A percentile compares a stretch with the other conserved stretches of the same genome.
Evolutionary conservation across 352 stramenopile genomes (phyloP).

Genomic region (Globisporangium apiculatum): DNA sequence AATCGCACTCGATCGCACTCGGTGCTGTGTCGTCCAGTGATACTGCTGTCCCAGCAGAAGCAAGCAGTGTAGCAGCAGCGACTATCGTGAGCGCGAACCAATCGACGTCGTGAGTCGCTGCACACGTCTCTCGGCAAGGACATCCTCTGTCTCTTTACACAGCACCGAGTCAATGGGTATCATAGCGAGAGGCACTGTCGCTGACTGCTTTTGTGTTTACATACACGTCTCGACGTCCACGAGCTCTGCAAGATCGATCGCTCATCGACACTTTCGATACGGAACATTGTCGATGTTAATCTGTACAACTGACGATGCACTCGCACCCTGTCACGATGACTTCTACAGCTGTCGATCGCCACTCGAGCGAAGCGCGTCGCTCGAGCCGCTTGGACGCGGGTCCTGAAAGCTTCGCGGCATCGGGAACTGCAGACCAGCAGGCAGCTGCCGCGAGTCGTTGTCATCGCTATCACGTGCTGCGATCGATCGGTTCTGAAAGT

Average conservation of each 20-base stretch:
- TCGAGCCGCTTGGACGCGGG: background rate
- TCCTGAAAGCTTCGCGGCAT: conserved; percentile 6
- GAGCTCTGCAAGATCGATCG: too few species aligned
- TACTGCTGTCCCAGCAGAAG: background rate
- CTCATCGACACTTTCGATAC: too few species aligned
- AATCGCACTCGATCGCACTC: background rate
- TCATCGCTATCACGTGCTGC: background rate
- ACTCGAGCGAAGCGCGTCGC: background rate
- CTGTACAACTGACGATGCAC: too few species aligned
- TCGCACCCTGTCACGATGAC: too few species aligned
- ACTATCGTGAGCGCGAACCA: background rate
- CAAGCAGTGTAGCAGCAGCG: background rate
- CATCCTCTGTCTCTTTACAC: conserved; percentile 75
- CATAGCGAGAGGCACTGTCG: conserved; percentile 2
- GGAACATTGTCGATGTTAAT: too few species aligned
- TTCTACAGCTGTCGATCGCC: too few species aligned
- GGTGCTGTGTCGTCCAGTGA: too few species aligned
- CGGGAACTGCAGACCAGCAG: conserved; percentile 12
- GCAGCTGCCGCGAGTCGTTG: conserved; percentile 1
- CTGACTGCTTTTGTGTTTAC: background rate
- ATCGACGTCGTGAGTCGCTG: conserved; percentile 21
- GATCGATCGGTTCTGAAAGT: conserved; percentile 24
- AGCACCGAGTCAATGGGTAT: conserved; percentile 23
- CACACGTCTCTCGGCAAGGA: conserved; percentile 70
- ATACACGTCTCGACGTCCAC: too few species aligned